Base-by-base conservation (phyloP, 768 basidiomycete genomes). In the Suillus placidus region DNA sequence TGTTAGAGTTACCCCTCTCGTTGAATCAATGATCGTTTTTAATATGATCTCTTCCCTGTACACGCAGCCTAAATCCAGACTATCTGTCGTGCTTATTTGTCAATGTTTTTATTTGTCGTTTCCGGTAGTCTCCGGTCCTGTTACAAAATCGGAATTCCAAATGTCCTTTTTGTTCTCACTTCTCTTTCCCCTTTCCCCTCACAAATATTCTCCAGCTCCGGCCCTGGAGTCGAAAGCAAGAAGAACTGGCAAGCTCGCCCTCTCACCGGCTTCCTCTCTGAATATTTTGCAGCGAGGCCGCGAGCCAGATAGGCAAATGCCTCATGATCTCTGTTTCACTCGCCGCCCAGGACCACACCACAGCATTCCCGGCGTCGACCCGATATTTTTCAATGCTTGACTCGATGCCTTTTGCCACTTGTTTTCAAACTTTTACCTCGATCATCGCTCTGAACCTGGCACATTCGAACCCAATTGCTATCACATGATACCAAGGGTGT, bases 151-250 rank as follows among this genome's bases (percentile, higher is more conserved):
- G 51, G 51, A 52, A 52, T 52, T 52, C 26, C 7, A 26, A n/a
- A 26, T 30, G 1, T 26, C 23, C 49, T 26, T 26, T 51, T 26
- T 7, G 6, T 7, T 30, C 7, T 23, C 47, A 47, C 26, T 51
- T 8, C 55, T 35, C 13, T 20, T 14, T 56, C 12, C 54, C 51
- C 54, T 35, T 43, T 43, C 43, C 34, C 16, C 16, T 52, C 6
- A 43, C 43, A 43, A 32, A 30, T 32, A n/a, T n/a, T n/a, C 18
- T 32, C 8, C 9, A 32, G 23, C n/a, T 18, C 8, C 8, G 52
- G 14, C 12, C 34, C 20, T 56, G 37, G 51, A 65, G 49, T 45
- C 65, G 63, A 38, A 55, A 34, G 62, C 37, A 66, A 51, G 63
- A 66, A 40, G 65, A 45, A 52, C 26, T 5, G 57, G 18, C 51